Evolutionary conservation across 192 early-diverging fungal species (phyloP).

Genomic region (Chytriomyces hyalinus): DNA sequence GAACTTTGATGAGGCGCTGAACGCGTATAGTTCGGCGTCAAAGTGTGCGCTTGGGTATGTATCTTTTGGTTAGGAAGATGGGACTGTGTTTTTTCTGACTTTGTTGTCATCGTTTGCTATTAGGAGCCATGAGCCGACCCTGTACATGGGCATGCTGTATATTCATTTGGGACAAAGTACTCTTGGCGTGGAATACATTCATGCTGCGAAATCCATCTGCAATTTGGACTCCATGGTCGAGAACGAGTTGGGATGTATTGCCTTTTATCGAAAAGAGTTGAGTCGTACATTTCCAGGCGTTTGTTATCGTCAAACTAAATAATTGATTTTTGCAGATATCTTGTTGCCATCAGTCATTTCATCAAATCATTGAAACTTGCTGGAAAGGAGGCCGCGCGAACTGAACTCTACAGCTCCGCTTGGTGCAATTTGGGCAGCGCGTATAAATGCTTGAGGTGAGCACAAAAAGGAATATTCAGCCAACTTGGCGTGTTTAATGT

Average conservation of each 20-base stretch:
- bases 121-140: conserved; percentile 70
- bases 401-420: conserved; percentile 61
- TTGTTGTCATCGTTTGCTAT: not conserved
- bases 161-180: conserved; percentile 59
- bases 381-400: conserved; percentile 45
- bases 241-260: conserved; percentile 75
- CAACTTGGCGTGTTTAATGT: not conserved
- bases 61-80: not conserved
- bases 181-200: conserved; percentile 67
- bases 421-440: conserved; percentile 75
- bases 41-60: conserved; percentile 71
- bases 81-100: conserved; percentile 16
- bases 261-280: conserved; percentile 59
- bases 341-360: conserved; percentile 59
- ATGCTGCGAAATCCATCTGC: conserved; percentile 56
- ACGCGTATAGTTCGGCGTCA: conserved; percentile 69
- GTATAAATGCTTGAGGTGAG: conserved; percentile 65
- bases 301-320: not conserved
- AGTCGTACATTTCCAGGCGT: not conserved
- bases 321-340: conserved; percentile 47
- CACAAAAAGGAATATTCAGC: not conserved
- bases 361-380: conserved; percentile 58
- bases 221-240: conserved; percentile 66
- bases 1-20: conserved; percentile 77
- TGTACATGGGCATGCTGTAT: conserved; percentile 85